A percentile compares a stretch with the other conserved stretches of the same genome.
Evolutionary conservation across 352 stramenopile species (phyloP).

Genomic region (Phytophthora uliginosa): DNA sequence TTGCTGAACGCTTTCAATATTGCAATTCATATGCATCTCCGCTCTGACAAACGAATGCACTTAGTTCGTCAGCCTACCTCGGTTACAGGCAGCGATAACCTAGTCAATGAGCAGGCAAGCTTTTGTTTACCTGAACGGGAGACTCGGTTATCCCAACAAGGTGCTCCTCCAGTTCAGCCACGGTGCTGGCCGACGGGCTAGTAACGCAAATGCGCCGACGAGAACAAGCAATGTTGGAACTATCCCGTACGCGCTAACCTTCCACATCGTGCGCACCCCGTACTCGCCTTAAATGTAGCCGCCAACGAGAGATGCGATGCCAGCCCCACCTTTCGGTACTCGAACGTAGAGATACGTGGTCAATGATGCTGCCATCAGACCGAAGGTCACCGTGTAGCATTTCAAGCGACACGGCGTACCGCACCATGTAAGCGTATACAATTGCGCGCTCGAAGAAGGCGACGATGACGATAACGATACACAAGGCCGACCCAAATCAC

Average conservation of each 20-base stretch:
- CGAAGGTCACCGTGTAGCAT: conserved; percentile 68
- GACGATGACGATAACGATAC: conserved; percentile 52
- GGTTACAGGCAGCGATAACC: too few relatives aligned
- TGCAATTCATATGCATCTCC: not conserved
- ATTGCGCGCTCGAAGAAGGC: conserved; percentile 59
- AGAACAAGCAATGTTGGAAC: conserved; percentile 18
- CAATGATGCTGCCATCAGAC: conserved; percentile 48
- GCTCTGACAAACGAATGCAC: not conserved
- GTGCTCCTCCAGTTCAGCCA: conserved; percentile 22
- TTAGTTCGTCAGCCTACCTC: not conserved
- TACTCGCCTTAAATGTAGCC: conserved; percentile 70
- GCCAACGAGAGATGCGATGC: conserved; percentile 56
- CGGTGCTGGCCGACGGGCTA: conserved; percentile 1
- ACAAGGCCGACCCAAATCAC: conserved; percentile 44
- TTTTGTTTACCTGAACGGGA: conserved; percentile 9
- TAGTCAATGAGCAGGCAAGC: conserved; percentile 11
- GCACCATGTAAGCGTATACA: conserved; percentile 63
- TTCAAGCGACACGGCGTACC: conserved; percentile 65
- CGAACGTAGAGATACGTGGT: conserved; percentile 65
- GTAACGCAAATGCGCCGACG: conserved; percentile 25
- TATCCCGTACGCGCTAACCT: conserved; percentile 49
- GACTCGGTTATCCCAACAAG: conserved; percentile 17
- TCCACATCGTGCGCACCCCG: conserved; percentile 59
- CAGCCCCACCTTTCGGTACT: conserved; percentile 49
- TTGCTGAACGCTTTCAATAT: too few relatives aligned